A percentile compares a stretch with the other conserved stretches of the same genome.
Conservation (phyloP, 129 eudicot genomes). For the Flaveria ramosissima region DNA sequence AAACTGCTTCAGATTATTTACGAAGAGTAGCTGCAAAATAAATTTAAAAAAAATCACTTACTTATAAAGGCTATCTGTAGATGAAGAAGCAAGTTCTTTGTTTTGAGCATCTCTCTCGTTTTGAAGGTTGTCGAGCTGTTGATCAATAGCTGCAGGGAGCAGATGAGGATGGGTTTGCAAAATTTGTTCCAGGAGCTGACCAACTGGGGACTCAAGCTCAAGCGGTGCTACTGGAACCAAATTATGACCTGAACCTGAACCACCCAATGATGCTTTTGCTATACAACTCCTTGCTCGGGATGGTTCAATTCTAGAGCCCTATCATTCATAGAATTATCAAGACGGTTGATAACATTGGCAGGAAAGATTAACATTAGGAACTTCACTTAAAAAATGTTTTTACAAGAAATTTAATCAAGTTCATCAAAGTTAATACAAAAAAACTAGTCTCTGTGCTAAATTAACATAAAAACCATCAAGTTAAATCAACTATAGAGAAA, state of each 20-base stretch:
- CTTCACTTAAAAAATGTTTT: background rate
- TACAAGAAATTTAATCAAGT: background rate
- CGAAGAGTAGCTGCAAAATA: background rate
- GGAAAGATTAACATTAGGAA: background rate
- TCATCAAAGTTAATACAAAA: background rate
- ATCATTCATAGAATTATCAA: constrained; percentile 14
- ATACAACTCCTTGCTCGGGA: constrained; percentile 51
- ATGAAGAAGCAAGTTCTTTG: constrained; percentile 48
- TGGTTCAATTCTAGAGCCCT: constrained; percentile 57
- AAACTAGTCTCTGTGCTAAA: background rate
- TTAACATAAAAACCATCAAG: background rate
- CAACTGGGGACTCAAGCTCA: constrained; percentile 81
- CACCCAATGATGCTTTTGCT: constrained; percentile 58
- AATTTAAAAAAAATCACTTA: constrained; percentile 25
- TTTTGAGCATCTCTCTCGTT: constrained; percentile 58
- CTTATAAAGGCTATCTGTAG: constrained; percentile 70
- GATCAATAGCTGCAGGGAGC: constrained; percentile 84
- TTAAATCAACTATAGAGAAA: background rate
- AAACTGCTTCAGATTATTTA: background rate
- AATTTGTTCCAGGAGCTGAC: constrained; percentile 84
- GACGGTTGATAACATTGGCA: constrained; percentile 11
- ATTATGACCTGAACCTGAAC: constrained; percentile 46
- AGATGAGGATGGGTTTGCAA: constrained; percentile 84
- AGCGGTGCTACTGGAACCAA: constrained; percentile 71
- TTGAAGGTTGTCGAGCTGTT: constrained; percentile 85